Base-by-base conservation (phyloP, 1,139 yeast species). In the Yamadazyma atmosphaerica region DNA sequence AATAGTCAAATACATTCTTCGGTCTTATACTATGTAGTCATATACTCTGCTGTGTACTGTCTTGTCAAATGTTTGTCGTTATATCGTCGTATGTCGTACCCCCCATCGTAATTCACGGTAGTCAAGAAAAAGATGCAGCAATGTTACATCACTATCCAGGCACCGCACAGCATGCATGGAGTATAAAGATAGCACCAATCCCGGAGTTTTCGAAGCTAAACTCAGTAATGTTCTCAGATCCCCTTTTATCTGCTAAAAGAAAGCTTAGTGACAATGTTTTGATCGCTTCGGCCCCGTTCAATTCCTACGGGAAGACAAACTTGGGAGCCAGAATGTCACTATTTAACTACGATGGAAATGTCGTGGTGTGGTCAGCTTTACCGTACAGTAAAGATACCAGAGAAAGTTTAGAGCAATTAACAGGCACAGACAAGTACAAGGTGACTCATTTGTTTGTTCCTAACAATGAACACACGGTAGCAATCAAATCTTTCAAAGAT, bases 261-360 rank as follows among this genome's bases (percentile, higher is more conserved):
- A 57, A 63, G 30, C 56, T 81, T 28, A 58, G 79, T 4, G 66
- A 70, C 2, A 59, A 66, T 33, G 61, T 79, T 3, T 70, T 69
- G 32, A 63, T 77, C 27, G 73, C 80, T 14, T 73, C 83, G 3
- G 54, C 71, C 11, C 65, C 71, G 0, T 79, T 79, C 61, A 54
- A 63, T 8, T 50, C 70, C 34, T 48, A 57, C 10, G 55, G 65
- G 41, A 54, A 51, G 34, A 45, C 79, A 35, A 71, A 74, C 39
- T 69, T 81, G 41, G 89, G 89, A 22, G 82, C 77, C 14, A 65
- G 88, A 44, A 72, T 78, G 76, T 75, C 86, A 0, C 56, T 79
- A 7, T 54, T 69, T 40, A 59, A 72, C 36, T 52, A 61, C 39
- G 57, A 65, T 27, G 52, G 60, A 35, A 55, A 61, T 33, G 58